Percentiles rank a stretch among this genome's conserved stretches.
Conservation (phyloP, 495 filamentous ascomycete genomes). For the Friedmanniomyces simplex region DNA sequence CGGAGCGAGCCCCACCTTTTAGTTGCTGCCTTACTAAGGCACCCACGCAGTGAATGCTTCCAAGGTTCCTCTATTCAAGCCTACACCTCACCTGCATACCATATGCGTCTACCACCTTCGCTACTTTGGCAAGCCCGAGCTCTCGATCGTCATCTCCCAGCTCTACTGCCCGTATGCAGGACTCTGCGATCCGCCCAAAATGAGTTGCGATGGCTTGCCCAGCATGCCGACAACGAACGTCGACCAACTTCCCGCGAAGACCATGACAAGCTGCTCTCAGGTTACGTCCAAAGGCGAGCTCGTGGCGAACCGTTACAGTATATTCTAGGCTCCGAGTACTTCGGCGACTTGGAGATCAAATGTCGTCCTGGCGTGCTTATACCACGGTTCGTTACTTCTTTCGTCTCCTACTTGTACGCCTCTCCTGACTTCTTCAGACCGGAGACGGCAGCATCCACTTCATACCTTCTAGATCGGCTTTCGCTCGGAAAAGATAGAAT, state of each 20-base stretch:
- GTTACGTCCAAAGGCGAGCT: constrained; percentile 37
- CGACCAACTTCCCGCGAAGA: background rate
- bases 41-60: background rate
- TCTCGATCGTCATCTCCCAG: constrained; percentile 49
- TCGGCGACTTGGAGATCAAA: constrained; percentile 70
- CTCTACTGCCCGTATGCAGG: constrained; percentile 61
- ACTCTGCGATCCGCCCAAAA: constrained; percentile 54
- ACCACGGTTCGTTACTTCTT: constrained; percentile 47
- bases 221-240: constrained; percentile 38
- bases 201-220: constrained; percentile 80
- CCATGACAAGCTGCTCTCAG: background rate
- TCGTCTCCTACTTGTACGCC: background rate
- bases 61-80: background rate
- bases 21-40: background rate
- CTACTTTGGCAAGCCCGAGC: constrained; percentile 47
- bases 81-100: background rate
- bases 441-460: constrained; percentile 31
- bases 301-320: constrained; percentile 76
- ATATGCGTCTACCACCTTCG: constrained; percentile 46
- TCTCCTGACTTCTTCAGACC: constrained; percentile 19
- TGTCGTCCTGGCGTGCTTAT: constrained; percentile 72
- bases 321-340: constrained; percentile 77
- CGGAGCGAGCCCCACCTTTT: no score
- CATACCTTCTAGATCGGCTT: constrained; percentile 5
- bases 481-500: background rate